Evolutionary conservation across 441 rosid species (phyloP), one percentile per base, ranked within the genome.

Genomic region (Gossypium davidsonii): DNA sequence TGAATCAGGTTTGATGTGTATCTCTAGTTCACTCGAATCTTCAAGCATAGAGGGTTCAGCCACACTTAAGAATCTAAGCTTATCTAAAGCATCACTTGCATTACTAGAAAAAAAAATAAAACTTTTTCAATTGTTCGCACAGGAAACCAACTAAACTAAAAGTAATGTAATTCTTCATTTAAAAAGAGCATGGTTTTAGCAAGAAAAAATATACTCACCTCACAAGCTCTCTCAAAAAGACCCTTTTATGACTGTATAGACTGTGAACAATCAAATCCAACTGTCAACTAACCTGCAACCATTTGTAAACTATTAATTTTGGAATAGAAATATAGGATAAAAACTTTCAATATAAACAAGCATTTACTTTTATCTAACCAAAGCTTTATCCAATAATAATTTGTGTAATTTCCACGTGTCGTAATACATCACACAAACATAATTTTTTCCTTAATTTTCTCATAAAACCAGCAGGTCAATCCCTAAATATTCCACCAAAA

Each of bases 201-300:
- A 26, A 6, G 18, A 37, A 23, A 74, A 14, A 4, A 21, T 52
- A 68, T 20, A 34, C 90, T 87, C 71, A 95, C 99, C 99, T 95
- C 52, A 92, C 99, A 75, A 95, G 91, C 80, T 95, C 98, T 73
- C 99, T 82, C 62, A 95, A 93, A 77, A 92, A 95, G 0, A 91
- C 98, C 76, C 89, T 97, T 83, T 94, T 94, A 85, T 94, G 97
- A 83, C 99, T 92, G 84, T 94, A 94, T 26, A 94, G 79, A 81
- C 99, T 94, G 78, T 94, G 97, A 78, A 94, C 97, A 58, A 94
- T 92, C 97, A 95, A 90, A 85, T 95, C 98, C 90, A 95, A 37
- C 73, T 90, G 86, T 20, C 99, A 83, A 76, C 93, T 90, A 61
- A 95, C 99, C 97, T 95, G 89, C 81, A 76, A 78, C 23, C 9